These are phyloP conservation scores for Solanum aculeatissimum DNA, from an alignment of 305 asterid species.

Conservation along the genomic window DNA sequence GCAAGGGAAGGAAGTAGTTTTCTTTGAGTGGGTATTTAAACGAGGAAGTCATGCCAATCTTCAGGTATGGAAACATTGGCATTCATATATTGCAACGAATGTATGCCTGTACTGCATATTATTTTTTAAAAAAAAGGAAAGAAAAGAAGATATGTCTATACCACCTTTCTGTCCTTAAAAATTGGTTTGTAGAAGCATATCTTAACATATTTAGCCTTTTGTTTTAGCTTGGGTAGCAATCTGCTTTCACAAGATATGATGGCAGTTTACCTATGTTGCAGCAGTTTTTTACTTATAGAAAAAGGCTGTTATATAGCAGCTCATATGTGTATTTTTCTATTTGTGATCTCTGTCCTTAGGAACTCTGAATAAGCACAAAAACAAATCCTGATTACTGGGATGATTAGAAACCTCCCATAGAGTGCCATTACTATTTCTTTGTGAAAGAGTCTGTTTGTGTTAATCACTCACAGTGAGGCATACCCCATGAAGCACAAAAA, in stretches of 20 bases:
- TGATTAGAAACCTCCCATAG: background rate
- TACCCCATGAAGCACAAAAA: background rate
- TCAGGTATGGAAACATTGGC: slow-evolving; percentile 39
- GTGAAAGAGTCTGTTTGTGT: background rate
- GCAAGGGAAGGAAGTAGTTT: slow-evolving; percentile 71
- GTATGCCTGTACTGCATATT: background rate
- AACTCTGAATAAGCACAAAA: background rate
- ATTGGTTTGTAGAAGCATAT: background rate
- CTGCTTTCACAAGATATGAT: background rate
- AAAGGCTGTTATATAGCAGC: background rate
- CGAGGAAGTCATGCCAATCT: slow-evolving; percentile 92
- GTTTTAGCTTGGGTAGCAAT: background rate
- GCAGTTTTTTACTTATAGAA: background rate
- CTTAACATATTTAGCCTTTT: background rate
- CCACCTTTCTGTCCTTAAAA: background rate
- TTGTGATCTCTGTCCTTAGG: background rate
- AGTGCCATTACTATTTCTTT: background rate
- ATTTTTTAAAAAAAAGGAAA: background rate
- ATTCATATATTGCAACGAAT: background rate
- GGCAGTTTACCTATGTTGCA: background rate
- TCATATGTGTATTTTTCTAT: background rate
- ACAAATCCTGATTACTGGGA: background rate
- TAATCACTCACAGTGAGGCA: background rate
- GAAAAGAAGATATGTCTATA: background rate
- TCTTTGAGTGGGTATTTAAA: slow-evolving; percentile 83